phyloP scores from a whole-genome alignment of 768 basidiomycete species.

The Omphalotus guepiniiformis region DNA sequence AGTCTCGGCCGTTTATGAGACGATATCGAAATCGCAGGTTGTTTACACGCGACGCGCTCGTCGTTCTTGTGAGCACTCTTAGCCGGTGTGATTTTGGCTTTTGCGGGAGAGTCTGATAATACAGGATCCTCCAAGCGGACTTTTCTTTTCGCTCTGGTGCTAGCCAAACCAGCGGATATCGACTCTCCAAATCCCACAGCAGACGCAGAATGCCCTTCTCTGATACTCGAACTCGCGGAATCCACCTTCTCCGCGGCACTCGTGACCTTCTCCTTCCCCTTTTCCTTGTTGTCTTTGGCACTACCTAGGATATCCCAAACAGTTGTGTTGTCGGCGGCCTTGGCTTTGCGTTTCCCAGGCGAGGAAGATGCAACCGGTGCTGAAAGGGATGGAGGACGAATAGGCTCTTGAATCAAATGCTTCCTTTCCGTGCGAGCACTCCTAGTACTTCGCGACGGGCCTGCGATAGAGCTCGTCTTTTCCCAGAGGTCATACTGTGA shows the following conservation, averaged over 20 bases:
- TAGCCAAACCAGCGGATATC: not conserved
- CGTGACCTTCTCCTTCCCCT: conserved; percentile 22
- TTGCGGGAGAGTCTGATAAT: too few species aligned
- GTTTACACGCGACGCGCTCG: too few species aligned
- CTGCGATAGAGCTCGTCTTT: conserved; percentile 34
- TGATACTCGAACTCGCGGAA: conserved; percentile 10
- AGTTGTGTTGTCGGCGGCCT: conserved; percentile 19
- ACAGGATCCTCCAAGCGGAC: too few species aligned
- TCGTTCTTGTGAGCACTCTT: too few species aligned
- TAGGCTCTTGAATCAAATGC: conserved; percentile 34
- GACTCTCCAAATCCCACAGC: not conserved
- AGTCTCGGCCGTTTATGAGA: too few species aligned
- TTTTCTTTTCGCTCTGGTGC: too few species aligned
- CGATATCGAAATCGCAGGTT: too few species aligned
- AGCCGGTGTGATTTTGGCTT: too few species aligned
- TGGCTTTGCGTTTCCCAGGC: conserved; percentile 24
- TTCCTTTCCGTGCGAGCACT: conserved; percentile 52
- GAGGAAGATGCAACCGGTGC: conserved; percentile 10
- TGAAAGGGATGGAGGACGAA: conserved; percentile 19
- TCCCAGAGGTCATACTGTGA: conserved; percentile 57
- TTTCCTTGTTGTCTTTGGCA: conserved; percentile 18
- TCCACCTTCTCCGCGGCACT: not conserved
- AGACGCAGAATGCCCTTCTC: too few species aligned
- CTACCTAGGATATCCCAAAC: conserved; percentile 26
- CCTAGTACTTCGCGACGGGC: conserved; percentile 57